Percentiles rank a stretch among this genome's conserved stretches.
phyloP scores from a whole-genome alignment of 2,329 filamentous ascomycete species.

The Xylariaceae sp. region DNA sequence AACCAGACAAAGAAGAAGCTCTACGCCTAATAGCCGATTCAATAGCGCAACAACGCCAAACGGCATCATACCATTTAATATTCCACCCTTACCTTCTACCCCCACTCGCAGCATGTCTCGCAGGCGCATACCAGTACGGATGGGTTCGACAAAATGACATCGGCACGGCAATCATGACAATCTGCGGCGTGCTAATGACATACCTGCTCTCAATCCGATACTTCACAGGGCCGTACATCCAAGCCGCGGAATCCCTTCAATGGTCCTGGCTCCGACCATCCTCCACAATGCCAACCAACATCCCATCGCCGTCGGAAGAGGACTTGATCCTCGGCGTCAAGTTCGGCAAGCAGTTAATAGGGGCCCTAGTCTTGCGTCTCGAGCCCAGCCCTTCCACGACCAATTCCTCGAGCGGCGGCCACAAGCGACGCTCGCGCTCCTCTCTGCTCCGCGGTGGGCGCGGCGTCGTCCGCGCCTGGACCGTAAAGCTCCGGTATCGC shows the following conservation, averaged over 20 bases:
- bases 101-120: slow-evolving; percentile 42
- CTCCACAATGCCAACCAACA: slow-evolving; percentile 11
- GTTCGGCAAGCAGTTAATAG: slow-evolving; percentile 66
- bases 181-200: slow-evolving; percentile 59
- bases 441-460: slow-evolving; percentile 53
- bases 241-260: slow-evolving; percentile 56
- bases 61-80: slow-evolving; percentile 59
- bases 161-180: slow-evolving; percentile 53
- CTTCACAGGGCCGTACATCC: slow-evolving; percentile 58
- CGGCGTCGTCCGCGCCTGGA: slow-evolving; percentile 79
- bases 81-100: slow-evolving; percentile 56
- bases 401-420: slow-evolving; percentile 10
- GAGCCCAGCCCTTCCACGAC: slow-evolving; percentile 37
- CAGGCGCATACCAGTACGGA: slow-evolving; percentile 43
- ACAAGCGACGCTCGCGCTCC: slow-evolving; percentile 23
- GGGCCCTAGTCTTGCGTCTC: slow-evolving; percentile 65
- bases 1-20: slow-evolving; percentile 61
- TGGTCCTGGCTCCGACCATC: slow-evolving; percentile 58
- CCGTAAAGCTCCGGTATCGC: slow-evolving; percentile 66
- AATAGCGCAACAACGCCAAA: slow-evolving; percentile 75
- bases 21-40: slow-evolving; percentile 75
- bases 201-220: slow-evolving; percentile 60
- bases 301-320: slow-evolving; percentile 33
- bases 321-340: slow-evolving; percentile 63
- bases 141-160: slow-evolving; percentile 46